Evolutionary conservation across 345 rosid genomes (phyloP).

Genomic region (Arabis hirsuta): DNA sequence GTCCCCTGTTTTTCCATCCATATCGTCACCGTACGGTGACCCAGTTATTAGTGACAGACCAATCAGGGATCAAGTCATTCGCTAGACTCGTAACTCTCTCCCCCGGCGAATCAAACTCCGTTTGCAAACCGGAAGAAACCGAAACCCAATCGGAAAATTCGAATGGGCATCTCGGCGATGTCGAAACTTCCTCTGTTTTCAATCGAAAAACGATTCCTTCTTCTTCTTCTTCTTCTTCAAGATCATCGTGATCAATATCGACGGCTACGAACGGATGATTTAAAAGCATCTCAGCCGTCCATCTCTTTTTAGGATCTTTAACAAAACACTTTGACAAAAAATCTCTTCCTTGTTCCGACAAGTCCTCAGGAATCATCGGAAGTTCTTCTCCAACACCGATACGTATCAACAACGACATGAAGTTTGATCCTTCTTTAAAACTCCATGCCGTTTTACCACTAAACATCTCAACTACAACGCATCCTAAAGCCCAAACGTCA

Average conservation of each 20-base stretch:
- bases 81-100: constrained; percentile 43
- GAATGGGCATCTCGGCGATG: constrained; percentile 60
- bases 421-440: constrained; percentile 38
- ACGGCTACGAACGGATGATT: constrained; percentile 64
- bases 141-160: constrained; percentile 55
- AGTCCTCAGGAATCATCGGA: constrained; percentile 59
- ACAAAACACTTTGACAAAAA: constrained; percentile 67
- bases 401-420: constrained; percentile 53
- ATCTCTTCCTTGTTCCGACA: constrained; percentile 76
- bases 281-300: constrained; percentile 82
- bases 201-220: background rate
- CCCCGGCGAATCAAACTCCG: constrained; percentile 28
- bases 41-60: constrained; percentile 54
- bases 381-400: constrained; percentile 62
- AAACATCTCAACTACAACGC: constrained; percentile 74
- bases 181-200: constrained; percentile 32
- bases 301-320: constrained; percentile 59
- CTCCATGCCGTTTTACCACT: constrained; percentile 74
- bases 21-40: constrained; percentile 45
- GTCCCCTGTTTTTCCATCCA: constrained; percentile 22
- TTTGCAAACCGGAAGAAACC: constrained; percentile 25
- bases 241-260: constrained; percentile 31
- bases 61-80: constrained; percentile 37
- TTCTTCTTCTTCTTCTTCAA: background rate
- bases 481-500: constrained; percentile 92